A percentile compares a stretch with the other conserved stretches of the same genome.
Conservation (phyloP, 345 rosid genomes). For the Gossypium arboreum region DNA sequence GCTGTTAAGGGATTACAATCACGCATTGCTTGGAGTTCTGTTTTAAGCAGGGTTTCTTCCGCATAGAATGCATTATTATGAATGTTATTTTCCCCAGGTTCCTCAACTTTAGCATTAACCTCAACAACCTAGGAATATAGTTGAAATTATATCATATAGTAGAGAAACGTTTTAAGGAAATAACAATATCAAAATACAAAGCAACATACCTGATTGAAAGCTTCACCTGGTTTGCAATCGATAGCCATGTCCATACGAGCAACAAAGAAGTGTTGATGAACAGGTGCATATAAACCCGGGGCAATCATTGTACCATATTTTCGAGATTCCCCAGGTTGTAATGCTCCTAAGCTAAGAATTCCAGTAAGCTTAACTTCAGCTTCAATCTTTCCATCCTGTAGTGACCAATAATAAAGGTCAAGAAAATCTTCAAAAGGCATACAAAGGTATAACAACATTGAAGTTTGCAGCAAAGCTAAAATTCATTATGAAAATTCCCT, state of each 20-base stretch:
- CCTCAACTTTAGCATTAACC: conserved; percentile 63
- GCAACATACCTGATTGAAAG: conserved; percentile 51
- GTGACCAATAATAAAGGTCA: neutral
- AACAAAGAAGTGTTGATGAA: conserved; percentile 79
- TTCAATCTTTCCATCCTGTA: conserved; percentile 70
- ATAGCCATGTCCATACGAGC: conserved; percentile 79
- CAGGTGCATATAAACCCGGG: conserved; percentile 73
- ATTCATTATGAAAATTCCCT: neutral
- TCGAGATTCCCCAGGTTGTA: conserved; percentile 62
- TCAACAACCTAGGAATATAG: conserved; percentile 50
- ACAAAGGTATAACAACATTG: neutral
- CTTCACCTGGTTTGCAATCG: conserved; percentile 70
- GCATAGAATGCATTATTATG: conserved; percentile 75
- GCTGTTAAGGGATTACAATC: conserved; percentile 65
- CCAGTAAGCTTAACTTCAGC: conserved; percentile 78
- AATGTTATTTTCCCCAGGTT: conserved; percentile 60
- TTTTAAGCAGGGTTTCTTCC: conserved; percentile 51
- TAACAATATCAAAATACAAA: neutral
- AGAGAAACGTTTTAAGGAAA: neutral
- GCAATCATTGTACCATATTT: conserved; percentile 75
- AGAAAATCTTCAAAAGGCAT: neutral
- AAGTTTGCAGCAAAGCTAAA: neutral
- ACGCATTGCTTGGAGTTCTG: conserved; percentile 67
- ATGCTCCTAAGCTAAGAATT: conserved; percentile 69
- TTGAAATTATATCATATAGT: neutral